phyloP scores from a whole-genome alignment of 257 asterid genomes.

The Solanum appendiculatum region DNA sequence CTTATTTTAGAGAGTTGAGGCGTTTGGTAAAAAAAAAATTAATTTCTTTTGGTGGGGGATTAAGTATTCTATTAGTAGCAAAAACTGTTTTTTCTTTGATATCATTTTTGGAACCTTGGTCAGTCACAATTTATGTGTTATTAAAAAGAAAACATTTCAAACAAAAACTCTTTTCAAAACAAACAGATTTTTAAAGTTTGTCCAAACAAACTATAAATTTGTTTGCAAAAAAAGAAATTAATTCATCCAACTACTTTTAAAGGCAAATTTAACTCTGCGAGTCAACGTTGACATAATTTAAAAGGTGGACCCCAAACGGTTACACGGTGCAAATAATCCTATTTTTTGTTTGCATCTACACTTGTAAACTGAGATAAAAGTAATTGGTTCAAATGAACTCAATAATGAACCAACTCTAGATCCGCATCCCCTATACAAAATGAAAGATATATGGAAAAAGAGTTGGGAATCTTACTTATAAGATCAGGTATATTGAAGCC shows the following conservation, averaged over 20 bases:
- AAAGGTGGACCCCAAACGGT: neutral
- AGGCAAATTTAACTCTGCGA: neutral
- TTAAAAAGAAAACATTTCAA: too few relatives aligned
- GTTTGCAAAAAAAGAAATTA: too few relatives aligned
- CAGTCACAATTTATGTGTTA: too few relatives aligned
- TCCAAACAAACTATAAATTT: too few relatives aligned
- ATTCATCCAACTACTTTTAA: neutral
- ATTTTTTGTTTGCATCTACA: neutral
- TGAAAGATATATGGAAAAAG: too few relatives aligned
- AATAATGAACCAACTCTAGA: neutral
- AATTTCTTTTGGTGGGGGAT: neutral
- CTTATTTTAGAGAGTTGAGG: too few relatives aligned
- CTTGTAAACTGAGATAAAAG: neutral
- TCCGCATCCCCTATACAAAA: neutral
- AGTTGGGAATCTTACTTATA: slow-evolving; percentile 28
- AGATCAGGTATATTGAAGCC: slow-evolving; percentile 75
- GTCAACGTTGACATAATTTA: neutral
- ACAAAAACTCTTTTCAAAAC: too few relatives aligned
- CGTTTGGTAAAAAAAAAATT: neutral
- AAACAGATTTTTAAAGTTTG: too few relatives aligned
- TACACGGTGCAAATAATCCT: neutral
- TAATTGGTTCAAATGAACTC: neutral
- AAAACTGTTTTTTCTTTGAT: too few relatives aligned
- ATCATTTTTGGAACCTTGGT: too few relatives aligned
- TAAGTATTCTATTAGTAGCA: neutral